Conservation (phyloP, 2,329 filamentous ascomycete genomes). For the Chaetomium olivaceum region DNA sequence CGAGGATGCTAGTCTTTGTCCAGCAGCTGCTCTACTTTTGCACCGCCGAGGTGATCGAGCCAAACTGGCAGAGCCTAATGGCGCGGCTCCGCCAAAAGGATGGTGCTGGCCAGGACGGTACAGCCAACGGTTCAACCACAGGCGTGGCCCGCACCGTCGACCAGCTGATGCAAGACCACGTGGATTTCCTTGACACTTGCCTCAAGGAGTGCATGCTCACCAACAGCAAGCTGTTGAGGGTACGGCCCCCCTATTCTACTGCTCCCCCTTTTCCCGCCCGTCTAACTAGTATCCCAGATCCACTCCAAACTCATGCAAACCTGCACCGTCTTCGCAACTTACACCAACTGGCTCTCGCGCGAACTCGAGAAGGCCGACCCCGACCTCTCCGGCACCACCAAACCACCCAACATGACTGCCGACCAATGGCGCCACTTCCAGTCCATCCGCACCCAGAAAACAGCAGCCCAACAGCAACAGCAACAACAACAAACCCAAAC, state of each 20-base stretch:
- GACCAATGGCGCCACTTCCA: constrained; percentile 63
- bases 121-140: constrained; percentile 25
- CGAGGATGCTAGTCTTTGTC: constrained; percentile 94
- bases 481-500: neutral
- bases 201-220: constrained; percentile 99
- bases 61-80: constrained; percentile 95
- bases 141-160: constrained; percentile 74
- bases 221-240: constrained; percentile 88
- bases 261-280: neutral
- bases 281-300: constrained; percentile 61
- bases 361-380: constrained; percentile 83
- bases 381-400: constrained; percentile 63
- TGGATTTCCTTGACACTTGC: constrained; percentile 96
- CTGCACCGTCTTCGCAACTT: constrained; percentile 89
- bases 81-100: constrained; percentile 61
- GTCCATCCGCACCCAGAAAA: constrained; percentile 46
- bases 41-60: constrained; percentile 95
- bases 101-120: constrained; percentile 2
- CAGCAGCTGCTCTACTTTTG: constrained; percentile 97
- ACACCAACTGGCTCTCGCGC: constrained; percentile 81
- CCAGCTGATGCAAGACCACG: constrained; percentile 97
- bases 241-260: constrained; percentile 45
- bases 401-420: constrained; percentile 59
- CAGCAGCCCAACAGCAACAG: neutral
- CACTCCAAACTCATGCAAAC: constrained; percentile 97